phyloP scores from a whole-genome alignment of 2,329 filamentous ascomycete genomes.

The Fusarium mangiferae region DNA sequence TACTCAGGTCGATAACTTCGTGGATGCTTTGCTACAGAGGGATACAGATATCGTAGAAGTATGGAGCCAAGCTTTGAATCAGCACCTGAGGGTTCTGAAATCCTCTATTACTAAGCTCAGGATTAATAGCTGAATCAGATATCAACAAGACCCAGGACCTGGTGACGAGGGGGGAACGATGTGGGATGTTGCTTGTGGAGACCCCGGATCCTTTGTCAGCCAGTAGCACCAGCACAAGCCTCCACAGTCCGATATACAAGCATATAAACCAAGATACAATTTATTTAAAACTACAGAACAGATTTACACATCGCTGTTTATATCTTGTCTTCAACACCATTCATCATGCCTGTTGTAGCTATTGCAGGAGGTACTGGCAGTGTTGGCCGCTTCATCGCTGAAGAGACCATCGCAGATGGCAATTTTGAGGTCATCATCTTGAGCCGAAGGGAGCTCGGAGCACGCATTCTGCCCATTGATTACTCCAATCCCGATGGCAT shows the following conservation, averaged over 20 bases:
- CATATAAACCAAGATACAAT: background rate
- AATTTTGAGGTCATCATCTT: background rate
- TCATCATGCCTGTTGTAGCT: background rate
- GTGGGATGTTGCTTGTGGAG: background rate
- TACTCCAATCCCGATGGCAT: background rate
- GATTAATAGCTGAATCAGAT: no score
- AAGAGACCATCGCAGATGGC: background rate
- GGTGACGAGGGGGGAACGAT: background rate
- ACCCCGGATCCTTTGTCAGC: background rate
- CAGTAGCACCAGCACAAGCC: background rate
- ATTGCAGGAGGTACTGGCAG: background rate
- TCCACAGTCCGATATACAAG: background rate
- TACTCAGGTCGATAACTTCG: no score
- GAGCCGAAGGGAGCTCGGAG: background rate
- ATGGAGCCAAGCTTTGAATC: no score
- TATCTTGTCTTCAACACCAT: background rate
- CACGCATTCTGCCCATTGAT: background rate
- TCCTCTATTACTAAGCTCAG: no score
- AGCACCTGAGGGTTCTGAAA: no score
- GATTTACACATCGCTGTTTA: fast-evolving
- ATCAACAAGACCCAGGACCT: background rate
- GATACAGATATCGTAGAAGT: no score
- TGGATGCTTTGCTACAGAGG: no score
- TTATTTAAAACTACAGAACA: fast-evolving
- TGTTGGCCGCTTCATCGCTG: background rate